A percentile compares a stretch with the other conserved stretches of the same genome.
Conservation (phyloP, 176 grass and related monocot species). For the Musa itinerans region DNA sequence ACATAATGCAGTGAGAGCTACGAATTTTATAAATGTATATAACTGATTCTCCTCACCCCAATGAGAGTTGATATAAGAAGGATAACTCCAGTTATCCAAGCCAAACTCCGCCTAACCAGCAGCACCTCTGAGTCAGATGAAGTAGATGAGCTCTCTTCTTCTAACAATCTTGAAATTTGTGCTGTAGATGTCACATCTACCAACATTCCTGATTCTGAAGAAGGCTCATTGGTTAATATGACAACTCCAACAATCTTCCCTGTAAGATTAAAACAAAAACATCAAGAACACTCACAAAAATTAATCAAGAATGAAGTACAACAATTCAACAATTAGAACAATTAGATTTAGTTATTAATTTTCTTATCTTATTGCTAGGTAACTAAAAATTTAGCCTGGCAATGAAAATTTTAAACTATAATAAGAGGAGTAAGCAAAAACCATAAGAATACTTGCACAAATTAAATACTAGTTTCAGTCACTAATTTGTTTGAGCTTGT, state of each 20-base stretch:
- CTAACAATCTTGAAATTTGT: constrained; percentile 54
- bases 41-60: constrained; percentile 49
- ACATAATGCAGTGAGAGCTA: background rate
- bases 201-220: constrained; percentile 34
- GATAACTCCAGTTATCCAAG: constrained; percentile 91
- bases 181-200: constrained; percentile 42
- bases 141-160: constrained; percentile 42
- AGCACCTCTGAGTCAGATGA: constrained; percentile 18
- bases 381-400: too few relatives aligned
- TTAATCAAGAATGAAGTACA: too few relatives aligned
- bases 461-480: too few relatives aligned
- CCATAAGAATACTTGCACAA: too few relatives aligned
- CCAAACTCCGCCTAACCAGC: constrained; percentile 66
- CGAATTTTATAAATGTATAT: constrained; percentile 1
- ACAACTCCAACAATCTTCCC: constrained; percentile 72
- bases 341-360: too few relatives aligned
- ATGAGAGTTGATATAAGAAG: constrained; percentile 79
- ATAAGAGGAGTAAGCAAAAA: too few relatives aligned
- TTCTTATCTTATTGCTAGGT: too few relatives aligned
- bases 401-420: too few relatives aligned
- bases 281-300: too few relatives aligned
- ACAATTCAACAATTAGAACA: too few relatives aligned
- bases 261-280: constrained; percentile 7
- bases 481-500: too few relatives aligned
- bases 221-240: constrained; percentile 40